A percentile compares a stretch with the other conserved stretches of the same genome.
Evolutionary conservation across 495 filamentous ascomycete species (phyloP).

Genomic region (Xylaria telfairii): DNA sequence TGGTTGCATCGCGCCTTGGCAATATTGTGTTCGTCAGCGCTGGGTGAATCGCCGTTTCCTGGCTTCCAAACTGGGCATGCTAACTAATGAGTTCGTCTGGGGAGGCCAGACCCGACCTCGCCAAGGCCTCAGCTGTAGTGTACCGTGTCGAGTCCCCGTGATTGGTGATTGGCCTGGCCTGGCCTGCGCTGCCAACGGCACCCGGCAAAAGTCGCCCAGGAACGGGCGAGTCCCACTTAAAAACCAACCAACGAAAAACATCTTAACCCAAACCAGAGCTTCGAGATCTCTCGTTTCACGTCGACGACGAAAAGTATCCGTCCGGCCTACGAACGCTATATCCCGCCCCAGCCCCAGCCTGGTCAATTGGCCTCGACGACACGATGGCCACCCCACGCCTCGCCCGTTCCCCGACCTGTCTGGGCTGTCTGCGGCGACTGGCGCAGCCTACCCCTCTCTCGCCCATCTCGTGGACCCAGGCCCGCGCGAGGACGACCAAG

Average conservation of each 20-base stretch:
- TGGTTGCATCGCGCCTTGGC: conserved; percentile 12
- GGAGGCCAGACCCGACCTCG: neutral
- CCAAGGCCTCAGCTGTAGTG: neutral
- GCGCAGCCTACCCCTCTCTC: conserved; percentile 25
- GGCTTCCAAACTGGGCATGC: neutral
- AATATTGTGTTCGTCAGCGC: neutral
- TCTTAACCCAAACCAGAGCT: neutral
- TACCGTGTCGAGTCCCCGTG: neutral
- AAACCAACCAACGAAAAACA: conserved; percentile 24
- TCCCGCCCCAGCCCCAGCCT: neutral
- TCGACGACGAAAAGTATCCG: neutral
- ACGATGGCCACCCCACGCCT: conserved; percentile 35
- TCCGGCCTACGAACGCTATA: neutral
- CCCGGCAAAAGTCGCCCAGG: neutral
- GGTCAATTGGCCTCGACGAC: conserved; percentile 20
- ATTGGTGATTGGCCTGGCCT: neutral
- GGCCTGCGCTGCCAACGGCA: neutral
- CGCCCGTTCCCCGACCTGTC: conserved; percentile 33
- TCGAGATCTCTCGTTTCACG: neutral
- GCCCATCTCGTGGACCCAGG: conserved; percentile 38
- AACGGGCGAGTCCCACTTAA: conserved; percentile 19
- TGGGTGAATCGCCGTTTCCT: neutral
- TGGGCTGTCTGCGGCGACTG: conserved; percentile 38
- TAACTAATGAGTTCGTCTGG: neutral
- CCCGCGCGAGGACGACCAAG: conserved; percentile 59